Evolutionary conservation across 129 eudicot species (phyloP).

Genomic region (Rutidosis leptorrhynchoides): DNA sequence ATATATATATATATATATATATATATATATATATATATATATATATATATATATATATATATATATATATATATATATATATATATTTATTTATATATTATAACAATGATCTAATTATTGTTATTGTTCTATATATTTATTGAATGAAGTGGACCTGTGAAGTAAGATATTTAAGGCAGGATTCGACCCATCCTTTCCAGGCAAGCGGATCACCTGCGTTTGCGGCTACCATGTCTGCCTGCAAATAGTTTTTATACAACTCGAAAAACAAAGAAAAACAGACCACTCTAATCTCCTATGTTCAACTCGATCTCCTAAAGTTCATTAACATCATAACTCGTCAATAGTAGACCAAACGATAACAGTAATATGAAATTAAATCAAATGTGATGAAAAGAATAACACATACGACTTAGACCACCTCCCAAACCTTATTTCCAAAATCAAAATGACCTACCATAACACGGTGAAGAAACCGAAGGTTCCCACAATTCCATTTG

Average conservation of each 20-base stretch:
- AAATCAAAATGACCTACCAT: slow-evolving; percentile 37
- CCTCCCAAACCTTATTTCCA: slow-evolving; percentile 43
- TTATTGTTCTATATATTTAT: too few species aligned
- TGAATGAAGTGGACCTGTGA: slow-evolving; percentile 26
- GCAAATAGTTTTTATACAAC: slow-evolving; percentile 44
- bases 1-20: too few species aligned
- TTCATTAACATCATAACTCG: slow-evolving; percentile 9
- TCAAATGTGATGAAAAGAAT: slow-evolving; percentile 8
- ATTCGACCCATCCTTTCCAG: slow-evolving; percentile 49
- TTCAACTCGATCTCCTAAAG: slow-evolving; percentile 41
- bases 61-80: too few species aligned
- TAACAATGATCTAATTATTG: neutral
- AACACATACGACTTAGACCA: neutral
- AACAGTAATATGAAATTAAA: slow-evolving; percentile 2
- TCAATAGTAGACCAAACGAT: slow-evolving; percentile 9
- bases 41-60: too few species aligned
- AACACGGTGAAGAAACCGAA: slow-evolving; percentile 46
- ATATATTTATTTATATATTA: too few species aligned
- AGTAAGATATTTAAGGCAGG: slow-evolving; percentile 40
- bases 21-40: too few species aligned
- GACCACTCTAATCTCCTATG: slow-evolving; percentile 38
- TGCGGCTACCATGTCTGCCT: slow-evolving; percentile 41
- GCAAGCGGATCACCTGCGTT: slow-evolving; percentile 36
- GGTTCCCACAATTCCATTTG: slow-evolving; percentile 39
- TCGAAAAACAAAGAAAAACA: slow-evolving; percentile 41